phyloP scores from a whole-genome alignment of 768 basidiomycete species.

The Boletus subcaerulescens region DNA sequence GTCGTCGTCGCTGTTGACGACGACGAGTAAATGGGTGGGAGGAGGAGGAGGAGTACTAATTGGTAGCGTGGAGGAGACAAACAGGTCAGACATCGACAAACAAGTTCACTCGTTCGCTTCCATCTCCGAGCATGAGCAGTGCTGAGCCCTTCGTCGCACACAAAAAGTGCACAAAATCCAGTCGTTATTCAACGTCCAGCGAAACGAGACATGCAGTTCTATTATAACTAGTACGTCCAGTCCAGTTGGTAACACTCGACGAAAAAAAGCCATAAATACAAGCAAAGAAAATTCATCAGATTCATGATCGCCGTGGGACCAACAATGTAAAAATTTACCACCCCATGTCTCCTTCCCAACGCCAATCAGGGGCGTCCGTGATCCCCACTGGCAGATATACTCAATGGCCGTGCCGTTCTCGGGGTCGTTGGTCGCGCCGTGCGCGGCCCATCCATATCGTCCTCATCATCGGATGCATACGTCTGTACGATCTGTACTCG shows the following conservation, averaged over 20 bases:
- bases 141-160: no score
- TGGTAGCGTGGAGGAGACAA: slow-evolving; percentile 18
- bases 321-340: neutral
- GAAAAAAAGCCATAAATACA: neutral
- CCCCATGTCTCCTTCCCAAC: no score
- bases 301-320: no score
- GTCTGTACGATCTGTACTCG: neutral
- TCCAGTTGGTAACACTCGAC: no score
- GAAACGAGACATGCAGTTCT: no score
- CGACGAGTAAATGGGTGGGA: slow-evolving; percentile 18
- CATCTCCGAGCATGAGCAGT: slow-evolving; percentile 3
- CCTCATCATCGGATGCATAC: neutral
- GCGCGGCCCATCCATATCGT: slow-evolving; percentile 1
- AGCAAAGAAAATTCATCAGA: neutral
- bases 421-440: slow-evolving; percentile 18
- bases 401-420: slow-evolving; percentile 18
- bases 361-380: neutral
- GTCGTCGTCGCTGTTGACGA: slow-evolving; percentile 25
- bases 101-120: slow-evolving; percentile 13
- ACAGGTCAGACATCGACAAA: slow-evolving; percentile 19
- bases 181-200: no score
- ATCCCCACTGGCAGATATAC: neutral
- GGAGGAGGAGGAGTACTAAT: slow-evolving; percentile 1
- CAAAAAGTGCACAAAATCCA: no score
- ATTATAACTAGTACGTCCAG: no score